Evolutionary conservation across 768 basidiomycete genomes (phyloP), one percentile per base, ranked within the genome.

Genomic region (Lentinus brumalis): DNA sequence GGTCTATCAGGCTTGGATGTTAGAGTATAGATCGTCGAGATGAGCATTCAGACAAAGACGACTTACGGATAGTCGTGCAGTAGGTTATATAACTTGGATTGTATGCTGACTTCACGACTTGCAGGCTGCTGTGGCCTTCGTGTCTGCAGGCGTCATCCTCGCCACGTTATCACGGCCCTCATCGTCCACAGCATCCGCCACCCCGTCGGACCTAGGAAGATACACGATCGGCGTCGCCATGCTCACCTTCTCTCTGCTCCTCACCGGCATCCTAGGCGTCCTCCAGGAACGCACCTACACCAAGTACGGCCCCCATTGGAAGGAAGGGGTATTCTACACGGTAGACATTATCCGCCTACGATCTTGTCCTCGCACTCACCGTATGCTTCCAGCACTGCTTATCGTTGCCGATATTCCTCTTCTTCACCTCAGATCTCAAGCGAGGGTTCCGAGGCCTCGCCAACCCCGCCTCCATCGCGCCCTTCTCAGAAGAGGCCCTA

Each of bases 311-410:
- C 87, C 87, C 0, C 85, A 81, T 64, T 95, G 93, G 93, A 84
- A 82, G 66, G 93, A 94, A 73, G 87, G 86, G 3, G 79, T 94
- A 3, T 94, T 95, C 69, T 95, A 94, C 71, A 90, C 87, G 35
- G 92, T 93, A 69, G 50, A 81, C 56, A 5, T 11, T 11, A 2
- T 30, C 10, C 12, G 31, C 21, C 21, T 26, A n/a, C 12, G 29
- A 26, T 12, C 32, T 4, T 16, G 5, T 40, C 2, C 15, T 18
- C 32, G n/a, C 5, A 21, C 3, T 31, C 31, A 38, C 45, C 29
- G 12, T 10, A 16, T 30, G n/a, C 50, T 14, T 21, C 31, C 68
- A 94, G 92, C 92, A 95, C 70, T 78, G 83, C 59, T 79, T 95
- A 14, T 90, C 91, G 0, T 78, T 94, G n/a, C 92, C 92, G 0